Evolutionary conservation across 2,329 filamentous ascomycete genomes (phyloP), one percentile per base, ranked within the genome.

Genomic region (Alternaria gansuensis): DNA sequence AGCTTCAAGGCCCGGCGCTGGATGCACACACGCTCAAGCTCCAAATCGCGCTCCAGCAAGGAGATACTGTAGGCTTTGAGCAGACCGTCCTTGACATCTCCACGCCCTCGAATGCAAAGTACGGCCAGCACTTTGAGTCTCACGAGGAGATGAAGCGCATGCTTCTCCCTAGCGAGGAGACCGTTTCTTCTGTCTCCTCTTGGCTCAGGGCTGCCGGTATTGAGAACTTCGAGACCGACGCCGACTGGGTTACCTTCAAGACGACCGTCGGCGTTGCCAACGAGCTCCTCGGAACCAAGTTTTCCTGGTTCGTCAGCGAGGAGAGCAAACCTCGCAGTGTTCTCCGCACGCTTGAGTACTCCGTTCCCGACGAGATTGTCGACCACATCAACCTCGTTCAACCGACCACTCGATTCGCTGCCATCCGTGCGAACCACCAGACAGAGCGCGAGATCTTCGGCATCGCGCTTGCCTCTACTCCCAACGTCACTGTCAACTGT

Each of bases 331-430:
- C 70, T n/a, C 66, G 71, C 28, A 72, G 77, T n/a, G 80, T 82
- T 52, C 72, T 82, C 50, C 78, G 80, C 21, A 79, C 78, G 5
- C 76, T 77, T 11, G 64, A 77, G 55, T 80, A 80, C 66, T 79
- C 77, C 3, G 71, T 80, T 10, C 78, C 78, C 0, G 71, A 78
- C n/a, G 66, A 77, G 13, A 63, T 83, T 51, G 64, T 68, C 23
- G 51, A 64, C 3, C 66, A 80, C 61, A 78, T 83, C 64, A 78
- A 83, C 53, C 71, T 83, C 14, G 80, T 86, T 43, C 81, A 83
- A 24, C 83, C 83, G 0, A 85, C 83, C 0, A 83, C 80, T 34
- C 81, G 79, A 54, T 84, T 85, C 62, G 82, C 81, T 57, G 61
- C 61, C 23, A 62, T 68, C 36, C 70, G 64, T 13, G 62, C 68